Evolutionary conservation across 192 early-diverging fungal species (phyloP).

Genomic region (Cladochytrium replicatum): DNA sequence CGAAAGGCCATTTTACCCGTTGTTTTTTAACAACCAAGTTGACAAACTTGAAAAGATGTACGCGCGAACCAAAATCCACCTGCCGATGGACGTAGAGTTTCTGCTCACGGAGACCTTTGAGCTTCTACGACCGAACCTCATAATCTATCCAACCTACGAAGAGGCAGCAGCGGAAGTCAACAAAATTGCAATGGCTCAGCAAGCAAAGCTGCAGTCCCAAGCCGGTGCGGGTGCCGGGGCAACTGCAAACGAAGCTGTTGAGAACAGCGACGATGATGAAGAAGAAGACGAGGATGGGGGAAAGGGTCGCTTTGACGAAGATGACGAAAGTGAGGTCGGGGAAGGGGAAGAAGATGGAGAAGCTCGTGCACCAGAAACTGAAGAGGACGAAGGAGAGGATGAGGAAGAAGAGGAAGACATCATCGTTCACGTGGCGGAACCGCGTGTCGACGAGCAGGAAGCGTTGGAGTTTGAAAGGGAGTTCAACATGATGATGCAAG

Average conservation of each 20-base stretch:
- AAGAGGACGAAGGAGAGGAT: conserved; percentile 37
- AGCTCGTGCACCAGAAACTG: conserved; percentile 13
- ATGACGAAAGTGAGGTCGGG: conserved; percentile 36
- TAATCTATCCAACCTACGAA: conserved; percentile 59
- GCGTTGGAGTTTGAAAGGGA: conserved; percentile 87
- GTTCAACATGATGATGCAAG: conserved; percentile 83
- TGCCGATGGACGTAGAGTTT: conserved; percentile 85
- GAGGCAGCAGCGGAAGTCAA: conserved; percentile 67
- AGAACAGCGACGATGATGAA: conserved; percentile 29
- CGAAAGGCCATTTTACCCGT: background rate
- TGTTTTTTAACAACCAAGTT: background rate
- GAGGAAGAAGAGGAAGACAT: conserved; percentile 62
- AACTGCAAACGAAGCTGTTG: conserved; percentile 22
- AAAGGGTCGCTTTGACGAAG: too few species aligned
- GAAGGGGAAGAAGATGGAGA: conserved; percentile 15
- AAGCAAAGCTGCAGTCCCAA: conserved; percentile 38
- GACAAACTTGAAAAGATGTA: conserved; percentile 56
- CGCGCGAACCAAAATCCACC: conserved; percentile 64
- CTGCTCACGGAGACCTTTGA: conserved; percentile 73
- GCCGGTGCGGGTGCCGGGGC: conserved; percentile 10
- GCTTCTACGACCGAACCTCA: conserved; percentile 45
- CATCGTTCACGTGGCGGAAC: conserved; percentile 50
- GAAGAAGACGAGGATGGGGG: conserved; percentile 24
- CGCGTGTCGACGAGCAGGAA: conserved; percentile 52
- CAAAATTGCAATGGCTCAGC: conserved; percentile 38